Evolutionary conservation across 2,329 filamentous ascomycete genomes (phyloP), one percentile per base, ranked within the genome.

Genomic region (Mycosphaerella sp.): DNA sequence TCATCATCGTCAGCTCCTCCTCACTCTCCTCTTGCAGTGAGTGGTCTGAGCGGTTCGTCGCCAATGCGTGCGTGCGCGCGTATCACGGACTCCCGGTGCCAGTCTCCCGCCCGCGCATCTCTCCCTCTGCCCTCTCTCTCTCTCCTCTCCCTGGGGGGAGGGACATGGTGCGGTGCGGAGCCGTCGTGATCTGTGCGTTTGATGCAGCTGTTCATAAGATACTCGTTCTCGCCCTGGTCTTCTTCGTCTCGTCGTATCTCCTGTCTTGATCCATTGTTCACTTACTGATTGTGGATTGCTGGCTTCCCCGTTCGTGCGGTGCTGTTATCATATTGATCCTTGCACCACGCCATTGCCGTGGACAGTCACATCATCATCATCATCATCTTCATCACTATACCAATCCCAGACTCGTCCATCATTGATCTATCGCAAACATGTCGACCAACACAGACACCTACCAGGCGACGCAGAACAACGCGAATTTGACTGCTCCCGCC

Each of bases 381-480:
- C 14, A 17, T 17, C 14, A 17, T 17, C 14, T 1, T 17, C 14
- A 23, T 26, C 26, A 23, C 31, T 29, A 11, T 29, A 36, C 14
- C 6, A 36, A 48, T 31, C 48, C 42, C 4, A 46, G 21, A 29
- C 12, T 14, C n/a, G 31, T 29, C 10, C 32, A 39, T 45, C 21
- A 34, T 32, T 42, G 12, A 44, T 17, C 9, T 48, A 38, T 53
- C 38, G 39, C 36, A 32, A 46, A 40, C 49, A 51, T 51, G 48
- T 6, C 34, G 4, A 38, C 34, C 34, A 11, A n/a, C 8, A 51
- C 40, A n/a, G 48, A 58, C 45, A 62, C 56, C 10, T 62, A 65
- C 54, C 55, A 61, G 40, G 55, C 59, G 12, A 60, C 65, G 9
- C 59, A 62, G 40, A 60, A 63, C 54, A 68, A 67, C 41, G 42